These are phyloP conservation scores for Aspergillus quadricinctus DNA, from an alignment of 2,329 filamentous ascomycete genomes.

Conservation along the genomic window DNA sequence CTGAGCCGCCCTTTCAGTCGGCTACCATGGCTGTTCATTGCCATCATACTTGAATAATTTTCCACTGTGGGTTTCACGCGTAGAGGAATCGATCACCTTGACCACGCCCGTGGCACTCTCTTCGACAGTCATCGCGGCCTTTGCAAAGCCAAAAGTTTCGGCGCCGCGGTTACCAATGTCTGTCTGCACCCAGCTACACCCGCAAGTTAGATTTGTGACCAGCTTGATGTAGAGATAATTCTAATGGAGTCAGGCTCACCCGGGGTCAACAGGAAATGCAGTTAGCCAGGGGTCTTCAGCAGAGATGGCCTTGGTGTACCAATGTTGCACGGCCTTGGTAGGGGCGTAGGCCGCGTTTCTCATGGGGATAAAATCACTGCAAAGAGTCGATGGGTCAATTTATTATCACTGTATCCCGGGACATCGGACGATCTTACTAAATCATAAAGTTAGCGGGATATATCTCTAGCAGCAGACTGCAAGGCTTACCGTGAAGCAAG, in stretches of 20 bases:
- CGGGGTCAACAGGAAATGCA: conserved; percentile 18
- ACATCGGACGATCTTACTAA: background rate
- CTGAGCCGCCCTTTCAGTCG: too few relatives aligned
- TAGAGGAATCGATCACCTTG: conserved; percentile 14
- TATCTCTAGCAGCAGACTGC: too few relatives aligned
- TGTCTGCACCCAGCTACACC: conserved; percentile 19
- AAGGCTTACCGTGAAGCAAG: conserved; percentile 4
- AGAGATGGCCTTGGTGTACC: conserved; percentile 10
- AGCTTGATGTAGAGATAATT: background rate
- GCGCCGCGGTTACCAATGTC: conserved; percentile 20
- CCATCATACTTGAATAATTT: conserved; percentile 19
- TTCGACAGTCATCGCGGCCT: conserved; percentile 17
- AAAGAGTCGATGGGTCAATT: too few relatives aligned
- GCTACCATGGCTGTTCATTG: conserved; percentile 16
- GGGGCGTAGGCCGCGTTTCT: conserved; percentile 13
- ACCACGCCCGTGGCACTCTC: conserved; percentile 16
- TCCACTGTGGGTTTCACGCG: conserved; percentile 12
- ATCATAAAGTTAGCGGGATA: background rate
- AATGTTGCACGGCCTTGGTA: conserved; percentile 15
- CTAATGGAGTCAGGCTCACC: background rate
- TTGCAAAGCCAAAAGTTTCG: conserved; percentile 9
- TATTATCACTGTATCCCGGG: too few relatives aligned
- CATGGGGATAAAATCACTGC: conserved; percentile 7
- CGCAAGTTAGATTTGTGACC: too few relatives aligned
- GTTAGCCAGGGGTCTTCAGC: conserved; percentile 10